Evolutionary conservation across 306 rosid genomes (phyloP), one percentile per base, ranked within the genome.

Genomic region (Elaeagnus macrophylla): DNA sequence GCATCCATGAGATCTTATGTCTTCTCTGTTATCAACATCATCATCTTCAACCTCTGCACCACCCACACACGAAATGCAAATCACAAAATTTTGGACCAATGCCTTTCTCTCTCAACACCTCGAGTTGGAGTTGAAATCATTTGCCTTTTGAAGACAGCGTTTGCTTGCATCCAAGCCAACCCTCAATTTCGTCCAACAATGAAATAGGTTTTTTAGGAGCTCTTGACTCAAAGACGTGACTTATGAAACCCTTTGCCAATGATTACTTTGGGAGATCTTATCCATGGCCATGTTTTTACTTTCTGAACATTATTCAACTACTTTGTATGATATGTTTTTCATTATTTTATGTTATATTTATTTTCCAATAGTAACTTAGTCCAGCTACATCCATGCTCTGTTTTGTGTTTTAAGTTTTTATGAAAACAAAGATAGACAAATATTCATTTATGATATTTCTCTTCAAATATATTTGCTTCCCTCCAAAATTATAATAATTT

Each of bases 161-260:
- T 62, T 10, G 13, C 18, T 25, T 32, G 59, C 52, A 5, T 52
- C 9, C 15, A 42, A 15, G 1, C 16, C 2, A 10, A 0, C 40
- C 58, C 52, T 0, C 59, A 42, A 11, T 39, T 9, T 41, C 44
- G 52, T 52, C 67, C 67, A 32, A 62, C 45, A 14, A 62, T 62
- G 59, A 62, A 52, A 12, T 3, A 62, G 35, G 49, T 62, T 42
- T 62, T 58, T 42, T 43, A 15, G 2, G 13, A 25, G 39, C n/a
- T 62, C 4, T 37, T 25, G 43, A 32, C 52, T 51, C 45, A 35
- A 2, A 42, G 15, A 42, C 14, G 51, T 7, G 13, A 5, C 35
- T 41, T 25, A 12, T 8, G 59, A 0, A 52, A 52, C 17, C 42
- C 59, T 25, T 7, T 62, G 1, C 5, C 0, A 51, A 15, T 51